Base-by-base conservation (phyloP, 768 basidiomycete genomes). In the Tylopilus cervinicoccineus region DNA sequence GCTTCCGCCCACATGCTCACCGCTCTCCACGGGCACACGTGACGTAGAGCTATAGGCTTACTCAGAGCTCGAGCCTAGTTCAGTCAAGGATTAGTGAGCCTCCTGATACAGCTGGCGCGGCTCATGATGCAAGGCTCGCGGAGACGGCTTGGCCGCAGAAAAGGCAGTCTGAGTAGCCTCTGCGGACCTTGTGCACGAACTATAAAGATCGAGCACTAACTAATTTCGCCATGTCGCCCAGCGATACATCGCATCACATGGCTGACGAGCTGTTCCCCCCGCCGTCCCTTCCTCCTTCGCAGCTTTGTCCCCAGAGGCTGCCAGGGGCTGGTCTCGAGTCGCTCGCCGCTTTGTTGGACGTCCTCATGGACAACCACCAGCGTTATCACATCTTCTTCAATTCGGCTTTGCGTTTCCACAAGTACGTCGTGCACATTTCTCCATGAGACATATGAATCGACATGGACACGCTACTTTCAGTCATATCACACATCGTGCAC, bases 361-460 rank as follows among this genome's bases (percentile, higher is more conserved):
- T 71, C 9, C 63, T 82, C 40, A 75, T 72, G 49, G 76, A 80
- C 5, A 78, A 78, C 46, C 74, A 80, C 40, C 60, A 63, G 24
- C 70, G 64, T 39, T 67, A 69, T 58, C 79, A 83, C 45, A 68
- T 74, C 11, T 83, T 75, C 60, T 72, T 75, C 58, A 75, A 79
- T 44, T n/a, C n/a, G n/a, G 57, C 75, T 17, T 49, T 38, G 26
- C 53, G 66, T 0, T 76, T 76, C 48, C 80, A 81, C 67, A 81
- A 81, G 80, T 80, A 51, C 12, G 72, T 17, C 43, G 19, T 7
- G n/a, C 23, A n/a, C n/a, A 16, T 6, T n/a, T 27, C 19, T 11
- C 16, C 13, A 19, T 26, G 1, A 26, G 9, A 5, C 1, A 8
- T 2, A 16, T 22, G 4, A 10, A 11, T 13, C 31, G n/a, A 39